These are phyloP conservation scores for Steccherinum ochraceum DNA, from an alignment of 768 basidiomycete genomes.

Conservation along the genomic window DNA sequence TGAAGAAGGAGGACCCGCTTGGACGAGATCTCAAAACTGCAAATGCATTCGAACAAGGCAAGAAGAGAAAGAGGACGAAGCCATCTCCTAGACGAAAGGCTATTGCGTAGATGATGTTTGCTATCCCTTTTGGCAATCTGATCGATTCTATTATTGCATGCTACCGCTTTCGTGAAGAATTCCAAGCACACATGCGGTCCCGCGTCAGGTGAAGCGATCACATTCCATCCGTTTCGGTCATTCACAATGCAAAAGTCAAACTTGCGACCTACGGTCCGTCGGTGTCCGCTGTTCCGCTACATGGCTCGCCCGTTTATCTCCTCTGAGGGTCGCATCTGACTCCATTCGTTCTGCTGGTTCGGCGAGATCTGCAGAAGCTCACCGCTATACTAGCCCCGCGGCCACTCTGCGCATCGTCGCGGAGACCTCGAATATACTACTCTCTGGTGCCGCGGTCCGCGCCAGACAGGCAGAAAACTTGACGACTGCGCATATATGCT, in stretches of 20 bases:
- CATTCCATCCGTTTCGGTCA: not conserved
- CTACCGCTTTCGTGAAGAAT: not conserved
- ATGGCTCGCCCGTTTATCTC: not conserved
- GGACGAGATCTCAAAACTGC: slow-evolving; percentile 88
- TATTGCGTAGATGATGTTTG: slow-evolving; percentile 24
- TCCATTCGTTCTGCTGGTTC: not conserved
- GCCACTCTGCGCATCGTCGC: not conserved
- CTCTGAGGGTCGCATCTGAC: not conserved
- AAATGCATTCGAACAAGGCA: slow-evolving; percentile 78
- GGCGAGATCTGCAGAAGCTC: not conserved
- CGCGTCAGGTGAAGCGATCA: not conserved
- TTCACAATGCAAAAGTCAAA: not conserved
- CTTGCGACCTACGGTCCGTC: not conserved
- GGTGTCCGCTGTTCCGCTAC: not conserved
- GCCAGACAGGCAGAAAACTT: not conserved
- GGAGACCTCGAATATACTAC: not conserved
- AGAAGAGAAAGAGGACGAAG: slow-evolving; percentile 81
- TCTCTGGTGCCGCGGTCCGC: not conserved
- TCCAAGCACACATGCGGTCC: not conserved
- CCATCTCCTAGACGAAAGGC: slow-evolving; percentile 57
- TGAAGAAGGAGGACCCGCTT: slow-evolving; percentile 88
- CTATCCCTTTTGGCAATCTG: not conserved
- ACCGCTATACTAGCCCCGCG: not conserved
- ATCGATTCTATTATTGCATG: not conserved
- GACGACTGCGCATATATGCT: not conserved